Base-by-base conservation (phyloP, 2,329 filamentous ascomycete genomes). In the Pezicula neosporulosa region DNA sequence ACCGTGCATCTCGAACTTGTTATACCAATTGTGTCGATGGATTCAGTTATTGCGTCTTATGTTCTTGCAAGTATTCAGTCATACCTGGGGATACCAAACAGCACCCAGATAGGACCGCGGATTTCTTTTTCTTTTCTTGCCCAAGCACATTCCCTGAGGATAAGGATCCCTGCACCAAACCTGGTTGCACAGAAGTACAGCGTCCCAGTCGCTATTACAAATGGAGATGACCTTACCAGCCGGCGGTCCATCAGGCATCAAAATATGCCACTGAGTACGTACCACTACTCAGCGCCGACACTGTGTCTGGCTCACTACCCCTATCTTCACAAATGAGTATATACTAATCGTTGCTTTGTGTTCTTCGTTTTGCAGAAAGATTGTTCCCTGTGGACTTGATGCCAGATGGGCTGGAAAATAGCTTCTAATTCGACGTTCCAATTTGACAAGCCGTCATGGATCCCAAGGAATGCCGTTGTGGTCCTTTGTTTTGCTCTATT, bases 201-300 rank as follows among this genome's bases (percentile, higher is more conserved):
- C 15, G 16, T 21, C 12, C 45, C 33, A n/a, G 33, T 27, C 30
- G 33, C 19, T 21, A 24, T 35, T 13, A 15, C 12, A 10, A 37
- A n/a, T 13, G 19, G 16, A 36, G 47, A 12, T 44, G 51, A 58
- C 49, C 49, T 59, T 50, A 51, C 55, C 58, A 49, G 28, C 54
- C 55, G 51, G 52, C 58, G 41, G 48, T 56, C 50, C 41, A 47
- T 50, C 36, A 53, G 62, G 60, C 58, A 64, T 60, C 44, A 44
- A 61, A 54, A 60, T 35, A 57, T 63, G 62, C 59, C 60, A 37
- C 41, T 54, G 62, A 63, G 64, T 66, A 66, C 63, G 64, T 66
- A 62, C 56, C 62, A 54, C 54, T 63, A 52, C 53, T 60, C 52
- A 56, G 55, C 48, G 57, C 58, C 57, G 54, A 57, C 57, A 53